Evolutionary conservation across 768 basidiomycete species (phyloP), one percentile per base, ranked within the genome.

Genomic region (Hericium erinaceus): DNA sequence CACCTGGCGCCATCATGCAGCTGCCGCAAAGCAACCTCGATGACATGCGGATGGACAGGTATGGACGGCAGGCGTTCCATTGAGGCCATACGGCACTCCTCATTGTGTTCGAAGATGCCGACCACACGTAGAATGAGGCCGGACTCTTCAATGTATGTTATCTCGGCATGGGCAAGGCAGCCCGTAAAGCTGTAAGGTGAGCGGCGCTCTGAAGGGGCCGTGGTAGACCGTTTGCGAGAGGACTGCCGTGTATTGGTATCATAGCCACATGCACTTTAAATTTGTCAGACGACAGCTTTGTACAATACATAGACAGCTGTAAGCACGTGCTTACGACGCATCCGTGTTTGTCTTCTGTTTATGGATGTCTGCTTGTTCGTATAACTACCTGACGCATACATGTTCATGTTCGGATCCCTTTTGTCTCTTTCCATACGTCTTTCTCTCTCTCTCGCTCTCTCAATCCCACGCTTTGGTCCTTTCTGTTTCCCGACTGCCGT

Each of bases 141-240:
- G 18, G 57, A 58, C 8, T 44, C 48, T 24, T 40, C 56, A 3
- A 20, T n/a, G 24, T 62, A 64, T 0, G 67, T 70, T 40, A 75
- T 57, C 8, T 74, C 73, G 0, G 61, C 67, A 61, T 74, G 73
- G 0, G 69, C 73, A 8, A 72, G 64, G 56, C 74, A 75, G 12
- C 68, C 69, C 7, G 68, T 69, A 58, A 67, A 72, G 16, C 57
- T 53, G 52, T 62, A 64, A 4, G 63, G 53, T 1, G 58, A 54
- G 10, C 40, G 40, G 6, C 52, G 59, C 11, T 55, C 24, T 52
- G 54, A 59, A 1, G 1, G 12, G 9, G 20, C 15, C 24, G n/a
- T 9, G 0, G 20, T 24, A 8, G 20, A 22, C 49, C 4, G 16
- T 13, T 51, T n/a, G 3, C 16, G 24, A 20, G 20, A 16, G 9